Evolutionary conservation across 352 stramenopile species (phyloP), one percentile per base, ranked within the genome.

Genomic region (Pythium folliculosum): DNA sequence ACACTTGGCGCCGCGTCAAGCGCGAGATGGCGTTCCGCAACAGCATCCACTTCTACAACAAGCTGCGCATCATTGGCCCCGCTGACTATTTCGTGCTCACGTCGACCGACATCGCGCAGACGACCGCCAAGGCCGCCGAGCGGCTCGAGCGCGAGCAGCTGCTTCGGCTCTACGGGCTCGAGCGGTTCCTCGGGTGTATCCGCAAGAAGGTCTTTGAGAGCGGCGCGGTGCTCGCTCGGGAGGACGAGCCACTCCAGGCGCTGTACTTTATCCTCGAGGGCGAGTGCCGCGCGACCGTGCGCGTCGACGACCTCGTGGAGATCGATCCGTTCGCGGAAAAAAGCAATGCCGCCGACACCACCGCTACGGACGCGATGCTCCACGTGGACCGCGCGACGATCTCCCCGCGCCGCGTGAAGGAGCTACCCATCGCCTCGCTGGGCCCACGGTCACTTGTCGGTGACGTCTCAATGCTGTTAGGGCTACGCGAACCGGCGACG

Each of bases 71-170:
- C 35, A 60, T 57, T 9, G 68, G 68, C 3, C 68, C 68, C 12
- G 68, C 68, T n/a, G 68, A 75, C 48, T 75, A 68, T 61, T 70
- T 75, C 27, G 4, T 75, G 8, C 56, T 75, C 21, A 75, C 62
- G 30, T 60, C 68, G 4, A 55, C 55, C n/a, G 32, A 70, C 21
- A 70, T 75, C 45, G 22, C 61, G 2, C 62, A 65, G 14, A 75
- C 68, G 16, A 70, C 62, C 3, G 25, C 57, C n/a, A 60, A 62
- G 44, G 68, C 68, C 5, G 68, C 62, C 5, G 68, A 75, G 22
- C 56, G 68, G 14, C 43, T 70, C n/a, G 30, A 70, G 22, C 61
- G 68, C 7, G 62, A 70, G 35, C 40, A 59, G 30, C 48, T 70
- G 5, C 30, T 75, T 17, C 56, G 53, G 14, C 32, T 22, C 0